Base-by-base conservation (phyloP, 495 filamentous ascomycete genomes). In the Hyaloscypha finlandica region DNA sequence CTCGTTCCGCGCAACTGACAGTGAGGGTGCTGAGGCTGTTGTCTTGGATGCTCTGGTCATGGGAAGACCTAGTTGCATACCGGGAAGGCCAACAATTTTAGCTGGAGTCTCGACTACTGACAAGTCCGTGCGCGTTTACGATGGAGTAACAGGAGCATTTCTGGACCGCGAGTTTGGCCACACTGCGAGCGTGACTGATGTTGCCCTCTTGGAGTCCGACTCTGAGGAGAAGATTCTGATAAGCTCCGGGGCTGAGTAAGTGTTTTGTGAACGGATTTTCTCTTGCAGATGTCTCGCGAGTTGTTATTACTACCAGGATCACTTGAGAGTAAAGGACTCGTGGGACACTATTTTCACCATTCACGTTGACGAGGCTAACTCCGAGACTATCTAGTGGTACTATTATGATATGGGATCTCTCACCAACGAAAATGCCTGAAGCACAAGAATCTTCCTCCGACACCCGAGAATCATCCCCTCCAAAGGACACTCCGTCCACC, bases 141-240 rank as follows among this genome's bases (percentile, higher is more conserved):
- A 96, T 68, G 79, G 88, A 19, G 88, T 90, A 55, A 84, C 84
- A 51, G 94, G 94, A 16, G 74, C 80, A 30, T 87, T 99, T 68
- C 78, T 97, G 61, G 89, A 91, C 31, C 88, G 91, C 45, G 95
- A 97, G 76, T 97, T 92, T 83, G 96, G 95, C 16, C 95, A 99
- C 73, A 96, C 92, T 0, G 93, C 96, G 73, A 90, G 92, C 52
- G 89, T 98, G 52, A 95, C 92, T 52, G 93, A 90, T 73, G 84
- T 94, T 45, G 81, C 87, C n/a, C 75, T 97, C 14, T 70, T 96
- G 4, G 89, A 92, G 68, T 67, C 70, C 14, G 79, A 79, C 4
- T 77, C 83, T 1, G 78, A 85, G 9, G 73, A 77, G 5, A 80
- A 77, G 42, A 87, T 78, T 57, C 74, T 94, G 54, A 82, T 95